Evolutionary conservation across 768 basidiomycete species (phyloP).

Genomic region (Agrocybe chaxingu): DNA sequence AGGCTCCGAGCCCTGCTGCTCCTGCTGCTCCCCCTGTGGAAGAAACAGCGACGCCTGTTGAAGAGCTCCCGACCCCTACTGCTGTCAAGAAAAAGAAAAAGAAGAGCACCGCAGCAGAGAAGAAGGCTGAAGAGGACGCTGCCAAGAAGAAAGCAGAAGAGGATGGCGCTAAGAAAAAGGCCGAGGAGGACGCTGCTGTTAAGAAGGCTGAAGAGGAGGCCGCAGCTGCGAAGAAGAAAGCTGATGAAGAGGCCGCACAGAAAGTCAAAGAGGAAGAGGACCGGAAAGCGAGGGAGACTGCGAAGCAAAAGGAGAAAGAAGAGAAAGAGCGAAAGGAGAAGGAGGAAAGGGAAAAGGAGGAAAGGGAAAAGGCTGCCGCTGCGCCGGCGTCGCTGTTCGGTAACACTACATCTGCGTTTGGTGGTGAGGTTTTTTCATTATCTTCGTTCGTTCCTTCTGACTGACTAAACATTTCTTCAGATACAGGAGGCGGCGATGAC

Average conservation of each 20-base stretch:
- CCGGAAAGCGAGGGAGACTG: conserved; percentile 1
- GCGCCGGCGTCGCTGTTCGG: conserved; percentile 14
- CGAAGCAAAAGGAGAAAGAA: conserved; percentile 9
- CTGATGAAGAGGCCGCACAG: conserved; percentile 10
- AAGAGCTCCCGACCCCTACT: conserved; percentile 10
- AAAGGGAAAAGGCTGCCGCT: conserved; percentile 11
- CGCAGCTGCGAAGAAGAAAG: conserved; percentile 5
- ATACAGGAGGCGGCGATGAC: conserved; percentile 21
- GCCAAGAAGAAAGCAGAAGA: conserved; percentile 5
- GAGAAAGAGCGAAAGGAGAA: conserved; percentile 7
- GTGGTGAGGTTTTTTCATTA: conserved; percentile 21
- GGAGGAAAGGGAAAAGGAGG: conserved; percentile 18
- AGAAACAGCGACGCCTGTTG: conserved; percentile 10
- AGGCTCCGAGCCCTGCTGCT: conserved; percentile 5
- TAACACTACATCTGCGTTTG: conserved; percentile 12
- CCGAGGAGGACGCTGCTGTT: conserved; percentile 9
- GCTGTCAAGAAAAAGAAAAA: conserved; percentile 24
- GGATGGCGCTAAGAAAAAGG: conserved; percentile 11
- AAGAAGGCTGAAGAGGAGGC: conserved; percentile 10
- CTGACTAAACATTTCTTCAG: conserved; percentile 20
- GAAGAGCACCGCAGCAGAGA: conserved; percentile 13
- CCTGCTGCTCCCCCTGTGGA: conserved; percentile 9
- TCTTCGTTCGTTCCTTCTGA: conserved; percentile 20
- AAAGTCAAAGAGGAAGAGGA: conserved; percentile 10
- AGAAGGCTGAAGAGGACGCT: conserved; percentile 2